These are phyloP conservation scores for Macaranga tanarius DNA, from an alignment of 441 rosid genomes.

Conservation along the genomic window DNA sequence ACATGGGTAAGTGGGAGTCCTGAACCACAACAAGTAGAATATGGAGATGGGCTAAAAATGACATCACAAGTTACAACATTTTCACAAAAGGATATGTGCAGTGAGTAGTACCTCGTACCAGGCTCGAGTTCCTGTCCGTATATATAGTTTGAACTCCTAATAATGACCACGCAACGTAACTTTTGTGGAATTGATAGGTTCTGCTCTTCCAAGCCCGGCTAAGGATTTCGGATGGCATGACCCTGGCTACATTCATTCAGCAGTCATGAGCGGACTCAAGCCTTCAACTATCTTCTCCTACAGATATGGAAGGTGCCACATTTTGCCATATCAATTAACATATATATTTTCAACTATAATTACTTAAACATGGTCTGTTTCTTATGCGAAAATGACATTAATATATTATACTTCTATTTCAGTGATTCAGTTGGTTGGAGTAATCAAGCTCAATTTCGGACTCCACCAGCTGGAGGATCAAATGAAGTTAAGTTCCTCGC, in stretches of 20 bases:
- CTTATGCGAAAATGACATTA: not conserved
- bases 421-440: conserved; percentile 70
- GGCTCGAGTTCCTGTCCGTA: no score
- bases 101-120: conserved; percentile 34
- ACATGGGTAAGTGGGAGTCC: conserved; percentile 69
- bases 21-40: conserved; percentile 46
- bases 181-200: conserved; percentile 26
- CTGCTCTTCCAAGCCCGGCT: conserved; percentile 52
- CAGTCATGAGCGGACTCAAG: conserved; percentile 53
- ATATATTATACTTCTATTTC: not conserved
- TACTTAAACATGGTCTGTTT: not conserved
- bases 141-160: no score
- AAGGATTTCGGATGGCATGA: conserved; percentile 83
- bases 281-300: conserved; percentile 46
- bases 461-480: conserved; percentile 66
- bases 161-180: not conserved
- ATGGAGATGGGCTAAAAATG: conserved; percentile 41
- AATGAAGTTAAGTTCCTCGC: conserved; percentile 51
- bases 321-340: not conserved
- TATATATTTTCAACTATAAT: not conserved
- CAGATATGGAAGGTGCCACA: conserved; percentile 60
- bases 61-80: conserved; percentile 50
- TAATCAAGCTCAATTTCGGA: conserved; percentile 39
- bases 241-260: conserved; percentile 72
- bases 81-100: conserved; percentile 55